Percentiles rank a stretch among this genome's conserved stretches.
These are phyloP conservation scores for Colletotrichum kahawae DNA, from an alignment of 2,329 filamentous ascomycete genomes.

Conservation along the genomic window DNA sequence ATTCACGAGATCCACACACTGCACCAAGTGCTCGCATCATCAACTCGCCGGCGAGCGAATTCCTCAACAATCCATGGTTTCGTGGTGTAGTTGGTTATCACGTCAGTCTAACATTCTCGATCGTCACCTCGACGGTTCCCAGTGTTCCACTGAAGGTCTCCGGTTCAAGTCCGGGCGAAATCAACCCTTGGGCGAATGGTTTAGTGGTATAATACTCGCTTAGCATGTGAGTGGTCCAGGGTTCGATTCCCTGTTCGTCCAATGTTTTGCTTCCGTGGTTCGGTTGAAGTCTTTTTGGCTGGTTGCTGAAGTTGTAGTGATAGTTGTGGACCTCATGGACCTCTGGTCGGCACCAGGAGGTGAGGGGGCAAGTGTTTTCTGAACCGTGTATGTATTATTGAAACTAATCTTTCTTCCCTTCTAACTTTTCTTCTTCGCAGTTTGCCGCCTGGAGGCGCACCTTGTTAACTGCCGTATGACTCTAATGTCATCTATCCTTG, in stretches of 20 bases:
- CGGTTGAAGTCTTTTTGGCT: constrained; percentile 27
- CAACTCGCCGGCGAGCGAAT: accelerated
- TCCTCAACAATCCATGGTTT: not conserved
- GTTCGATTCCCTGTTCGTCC: constrained; percentile 21
- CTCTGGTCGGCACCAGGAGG: accelerated
- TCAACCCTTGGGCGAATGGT: constrained; percentile 10
- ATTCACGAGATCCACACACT: not conserved
- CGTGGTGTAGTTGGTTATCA: constrained; percentile 50
- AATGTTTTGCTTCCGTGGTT: not conserved
- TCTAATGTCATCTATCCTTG: constrained; percentile 27
- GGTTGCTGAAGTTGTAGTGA: accelerated
- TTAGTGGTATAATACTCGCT: constrained; percentile 23
- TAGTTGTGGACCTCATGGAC: accelerated
- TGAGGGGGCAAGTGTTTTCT: accelerated
- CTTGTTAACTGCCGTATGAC: no score
- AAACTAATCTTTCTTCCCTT: no score
- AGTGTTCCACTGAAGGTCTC: constrained; percentile 17
- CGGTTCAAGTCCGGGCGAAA: constrained; percentile 21
- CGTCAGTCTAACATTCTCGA: constrained; percentile 49
- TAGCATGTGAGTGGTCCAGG: constrained; percentile 21
- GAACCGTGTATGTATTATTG: accelerated
- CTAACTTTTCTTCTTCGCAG: no score
- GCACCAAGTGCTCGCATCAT: not conserved
- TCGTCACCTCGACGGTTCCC: not conserved
- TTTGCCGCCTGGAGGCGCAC: no score